These are phyloP conservation scores for Zygosaccharomyces pseudorouxii DNA, from an alignment of 805 yeast species.

Conservation along the genomic window DNA sequence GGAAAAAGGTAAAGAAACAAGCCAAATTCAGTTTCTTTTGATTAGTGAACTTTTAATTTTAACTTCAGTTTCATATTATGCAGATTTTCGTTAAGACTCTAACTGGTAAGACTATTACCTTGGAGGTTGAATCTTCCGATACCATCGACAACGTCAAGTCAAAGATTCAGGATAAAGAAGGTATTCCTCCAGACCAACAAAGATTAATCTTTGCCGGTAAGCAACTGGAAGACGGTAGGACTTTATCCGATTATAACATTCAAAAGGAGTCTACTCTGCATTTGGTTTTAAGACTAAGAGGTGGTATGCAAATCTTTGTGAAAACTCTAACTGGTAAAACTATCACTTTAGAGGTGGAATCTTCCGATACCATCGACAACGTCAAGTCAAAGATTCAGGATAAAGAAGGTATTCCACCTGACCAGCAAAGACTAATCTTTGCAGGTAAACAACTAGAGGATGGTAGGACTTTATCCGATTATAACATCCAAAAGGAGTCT, in stretches of 20 bases:
- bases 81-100: slow-evolving; percentile 82
- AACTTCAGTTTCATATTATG: slow-evolving; percentile 38
- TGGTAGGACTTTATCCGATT: slow-evolving; percentile 66
- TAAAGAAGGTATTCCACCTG: slow-evolving; percentile 67
- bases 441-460: slow-evolving; percentile 69
- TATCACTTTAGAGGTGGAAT: slow-evolving; percentile 88
- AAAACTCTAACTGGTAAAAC: slow-evolving; percentile 97
- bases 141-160: slow-evolving; percentile 88
- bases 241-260: slow-evolving; percentile 86
- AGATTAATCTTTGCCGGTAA: slow-evolving; percentile 90
- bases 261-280: slow-evolving; percentile 86
- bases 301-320: slow-evolving; percentile 90
- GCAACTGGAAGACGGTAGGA: slow-evolving; percentile 90
- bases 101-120: slow-evolving; percentile 82
- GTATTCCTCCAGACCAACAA: slow-evolving; percentile 92
- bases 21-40: not conserved
- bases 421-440: slow-evolving; percentile 60
- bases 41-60: not conserved
- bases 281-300: slow-evolving; percentile 77
- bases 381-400: slow-evolving; percentile 75
- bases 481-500: slow-evolving; percentile 67
- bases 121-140: slow-evolving; percentile 82
- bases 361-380: slow-evolving; percentile 89
- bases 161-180: slow-evolving; percentile 90
- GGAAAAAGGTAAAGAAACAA: not conserved